Base-by-base conservation (phyloP, 768 basidiomycete genomes). In the Hygrocybe punicea region DNA sequence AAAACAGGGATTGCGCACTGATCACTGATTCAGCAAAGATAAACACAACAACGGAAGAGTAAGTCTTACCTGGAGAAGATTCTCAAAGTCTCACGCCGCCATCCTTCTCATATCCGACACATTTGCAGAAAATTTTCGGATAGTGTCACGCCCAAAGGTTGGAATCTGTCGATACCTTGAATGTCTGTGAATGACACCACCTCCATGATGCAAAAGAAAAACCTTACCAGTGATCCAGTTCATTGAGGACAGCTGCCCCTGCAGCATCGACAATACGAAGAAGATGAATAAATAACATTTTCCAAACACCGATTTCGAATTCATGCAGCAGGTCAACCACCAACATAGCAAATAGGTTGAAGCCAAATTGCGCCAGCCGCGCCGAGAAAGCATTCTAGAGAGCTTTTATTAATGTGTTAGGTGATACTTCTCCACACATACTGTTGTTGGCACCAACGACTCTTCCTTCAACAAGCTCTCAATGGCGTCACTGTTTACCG, bases 401-500 rank as follows among this genome's bases (percentile, higher is more conserved):
- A 58, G 50, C 10, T 11, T 33, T 9, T 51, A n/a, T 23, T 13
- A 6, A 34, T 51, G 8, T 13, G 17, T 6, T 6, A 17, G 16
- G 14, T 37, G 36, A 14, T 7, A 37, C 13, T 14, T 37, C 11
- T 40, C 51, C 49, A 34, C 13, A 58, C 34, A 17, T 53, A 74
- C 74, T 19, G 40, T 33, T 9, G 68, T 69, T 1, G 71, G 74
- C 0, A 74, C 72, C 29, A 69, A 56, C 1, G 71, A 74, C 13
- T 68, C 57, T 3, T 33, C 17, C 52, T 67, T 62, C 1, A 75
- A 60, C 1, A 72, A 19, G 2, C 53, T 29, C 8, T 73, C 68
- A 1, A 76, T 71, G 11, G 17, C 29, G 2, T 45, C 52, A 37
- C 64, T 64, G 11, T 70, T 65, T 2, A 76, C 66, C 1, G 53